Percentiles rank a stretch among this genome's conserved stretches.
These are phyloP conservation scores for Kwoniella mangroviensis DNA, from an alignment of 768 basidiomycete species.

Conservation along the genomic window DNA sequence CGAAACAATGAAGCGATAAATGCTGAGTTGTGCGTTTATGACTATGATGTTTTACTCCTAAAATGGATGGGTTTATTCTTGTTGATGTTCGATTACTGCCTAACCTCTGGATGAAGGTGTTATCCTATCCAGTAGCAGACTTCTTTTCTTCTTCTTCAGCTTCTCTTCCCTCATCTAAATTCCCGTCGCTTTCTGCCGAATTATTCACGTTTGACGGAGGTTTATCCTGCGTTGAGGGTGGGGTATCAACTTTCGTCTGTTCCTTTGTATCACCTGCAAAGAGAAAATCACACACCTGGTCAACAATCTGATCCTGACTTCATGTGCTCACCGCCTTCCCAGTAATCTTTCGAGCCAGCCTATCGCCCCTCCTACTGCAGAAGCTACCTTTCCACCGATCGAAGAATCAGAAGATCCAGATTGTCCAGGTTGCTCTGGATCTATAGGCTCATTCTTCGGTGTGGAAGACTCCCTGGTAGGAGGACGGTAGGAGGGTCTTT, in stretches of 20 bases:
- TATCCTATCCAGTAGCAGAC: slow-evolving; percentile 35
- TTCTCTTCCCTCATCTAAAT: background rate
- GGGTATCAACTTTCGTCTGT: slow-evolving; percentile 2
- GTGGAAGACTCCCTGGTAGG: slow-evolving; percentile 6
- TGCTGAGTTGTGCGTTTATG: slow-evolving; percentile 23
- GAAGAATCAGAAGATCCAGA: background rate
- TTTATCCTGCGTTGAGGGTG: background rate
- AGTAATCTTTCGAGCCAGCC: slow-evolving; percentile 41
- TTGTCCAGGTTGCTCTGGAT: slow-evolving; percentile 1
- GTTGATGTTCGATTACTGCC: background rate
- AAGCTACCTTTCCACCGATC: slow-evolving; percentile 28
- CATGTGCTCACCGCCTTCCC: slow-evolving; percentile 27
- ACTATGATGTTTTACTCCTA: background rate
- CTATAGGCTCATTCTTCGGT: slow-evolving; percentile 2
- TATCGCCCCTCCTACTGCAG: slow-evolving; percentile 41
- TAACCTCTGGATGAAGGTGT: background rate
- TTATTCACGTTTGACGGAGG: background rate
- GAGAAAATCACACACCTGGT: slow-evolving; percentile 21
- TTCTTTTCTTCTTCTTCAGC: slow-evolving; percentile 36
- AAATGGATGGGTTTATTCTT: background rate
- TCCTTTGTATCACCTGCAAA: slow-evolving; percentile 11
- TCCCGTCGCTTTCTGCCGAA: slow-evolving; percentile 4
- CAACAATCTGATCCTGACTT: slow-evolving; percentile 6
- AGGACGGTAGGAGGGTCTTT: slow-evolving; percentile 8
- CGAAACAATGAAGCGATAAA: background rate